Conservation (phyloP, 345 rosid species). For the Theobroma cacao region DNA sequence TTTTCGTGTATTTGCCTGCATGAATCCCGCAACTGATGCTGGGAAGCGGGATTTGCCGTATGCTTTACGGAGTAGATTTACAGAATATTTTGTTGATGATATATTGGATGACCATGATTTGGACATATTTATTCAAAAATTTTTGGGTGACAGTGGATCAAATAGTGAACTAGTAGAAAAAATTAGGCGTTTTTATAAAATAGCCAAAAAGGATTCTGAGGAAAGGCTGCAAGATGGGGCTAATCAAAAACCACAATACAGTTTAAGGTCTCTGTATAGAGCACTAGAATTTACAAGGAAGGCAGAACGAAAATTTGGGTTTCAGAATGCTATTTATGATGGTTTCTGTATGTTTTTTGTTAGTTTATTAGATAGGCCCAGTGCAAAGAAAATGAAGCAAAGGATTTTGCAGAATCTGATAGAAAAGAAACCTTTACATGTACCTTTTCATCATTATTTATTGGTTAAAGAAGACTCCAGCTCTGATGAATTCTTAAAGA, state of each 20-base stretch:
- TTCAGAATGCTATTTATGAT: conserved; percentile 72
- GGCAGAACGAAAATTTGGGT: conserved; percentile 56
- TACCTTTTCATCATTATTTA: conserved; percentile 49
- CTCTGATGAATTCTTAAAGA: conserved; percentile 44
- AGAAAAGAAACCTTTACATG: conserved; percentile 39
- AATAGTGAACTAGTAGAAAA: conserved; percentile 50
- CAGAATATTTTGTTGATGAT: conserved; percentile 89
- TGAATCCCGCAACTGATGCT: conserved; percentile 99
- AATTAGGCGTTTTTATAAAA: conserved; percentile 69
- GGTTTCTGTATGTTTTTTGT: conserved; percentile 93
- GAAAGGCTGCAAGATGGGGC: conserved; percentile 98
- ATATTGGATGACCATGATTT: conserved; percentile 67
- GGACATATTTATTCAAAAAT: conserved; percentile 61
- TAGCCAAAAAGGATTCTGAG: conserved; percentile 70
- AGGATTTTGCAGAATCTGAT: conserved; percentile 48
- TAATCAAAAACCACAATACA: conserved; percentile 94
- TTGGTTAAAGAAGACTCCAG: conserved; percentile 15
- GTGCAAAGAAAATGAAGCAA: conserved; percentile 71
- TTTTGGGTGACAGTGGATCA: conserved; percentile 55
- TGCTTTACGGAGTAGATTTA: conserved; percentile 76
- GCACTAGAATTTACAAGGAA: conserved; percentile 75
- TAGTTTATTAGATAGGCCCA: conserved; percentile 71
- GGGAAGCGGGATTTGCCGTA: conserved; percentile 90
- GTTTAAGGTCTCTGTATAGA: conserved; percentile 92
- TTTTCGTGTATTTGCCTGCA: conserved; percentile 89